A percentile compares a stretch with the other conserved stretches of the same genome.
Evolutionary conservation across 108 stramenopile genomes (phyloP).

Genomic region (Conticribra weissflogii): DNA sequence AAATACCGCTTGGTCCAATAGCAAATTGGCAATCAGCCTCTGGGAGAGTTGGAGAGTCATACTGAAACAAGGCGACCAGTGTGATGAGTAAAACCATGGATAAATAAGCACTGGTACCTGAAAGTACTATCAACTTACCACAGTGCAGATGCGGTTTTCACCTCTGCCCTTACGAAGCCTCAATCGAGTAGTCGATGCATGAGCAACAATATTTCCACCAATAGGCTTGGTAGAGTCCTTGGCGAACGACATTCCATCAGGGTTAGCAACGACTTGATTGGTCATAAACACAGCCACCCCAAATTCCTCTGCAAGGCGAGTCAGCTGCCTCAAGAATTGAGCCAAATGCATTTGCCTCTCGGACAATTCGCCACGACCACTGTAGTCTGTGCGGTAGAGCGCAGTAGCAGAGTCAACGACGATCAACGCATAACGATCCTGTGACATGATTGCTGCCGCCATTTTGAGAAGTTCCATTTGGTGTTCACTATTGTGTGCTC

Average conservation of each 20-base stretch:
- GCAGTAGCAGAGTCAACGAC: conserved; percentile 99
- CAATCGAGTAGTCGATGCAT: conserved; percentile 98
- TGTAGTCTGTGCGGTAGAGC: conserved; percentile 98
- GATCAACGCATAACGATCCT: conserved; percentile 95
- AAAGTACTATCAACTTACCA: conserved; percentile 34
- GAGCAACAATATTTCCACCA: conserved; percentile 99
- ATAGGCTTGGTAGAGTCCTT: conserved; percentile 99
- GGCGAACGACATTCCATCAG: conserved; percentile 97
- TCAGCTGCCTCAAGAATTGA: conserved; percentile 98
- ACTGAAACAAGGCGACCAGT: conserved; percentile 13
- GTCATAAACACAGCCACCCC: conserved; percentile 99
- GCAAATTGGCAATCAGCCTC: conserved; percentile 96
- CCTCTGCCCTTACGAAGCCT: conserved; percentile 98
- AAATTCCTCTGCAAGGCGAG: conserved; percentile 97
- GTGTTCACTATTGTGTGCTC: conserved; percentile 99
- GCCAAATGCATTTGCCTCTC: conserved; percentile 98
- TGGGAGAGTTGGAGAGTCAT: conserved; percentile 94
- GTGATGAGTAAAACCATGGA: conserved; percentile 1
- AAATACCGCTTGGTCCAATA: conserved; percentile 65
- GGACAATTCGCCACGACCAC: conserved; percentile 97
- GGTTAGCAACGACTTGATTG: conserved; percentile 99
- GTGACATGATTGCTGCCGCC: conserved; percentile 98
- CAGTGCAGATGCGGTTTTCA: conserved; percentile 97
- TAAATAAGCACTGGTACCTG: neutral
- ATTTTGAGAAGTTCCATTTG: conserved; percentile 97